phyloP scores from a whole-genome alignment of 2,329 filamentous ascomycete genomes.

The Orbilia ellipsospora region DNA sequence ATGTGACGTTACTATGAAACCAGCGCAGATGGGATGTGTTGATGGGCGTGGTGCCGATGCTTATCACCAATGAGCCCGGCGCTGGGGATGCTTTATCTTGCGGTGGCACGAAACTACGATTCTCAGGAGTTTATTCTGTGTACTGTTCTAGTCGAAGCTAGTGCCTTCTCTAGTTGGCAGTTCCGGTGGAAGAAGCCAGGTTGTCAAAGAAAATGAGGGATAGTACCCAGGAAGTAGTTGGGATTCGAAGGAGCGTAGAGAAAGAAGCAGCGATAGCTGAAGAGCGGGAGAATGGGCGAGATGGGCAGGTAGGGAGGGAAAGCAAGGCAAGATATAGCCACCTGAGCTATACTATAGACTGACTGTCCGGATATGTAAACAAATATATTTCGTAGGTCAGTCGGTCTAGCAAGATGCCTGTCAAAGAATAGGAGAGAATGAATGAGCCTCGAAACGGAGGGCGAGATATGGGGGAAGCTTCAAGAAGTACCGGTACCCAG shows the following conservation, averaged over 20 bases:
- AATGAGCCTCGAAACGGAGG: conserved; percentile 38
- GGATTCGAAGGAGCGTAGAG: conserved; percentile 10
- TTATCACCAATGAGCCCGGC: neutral
- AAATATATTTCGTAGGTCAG: conserved; percentile 7
- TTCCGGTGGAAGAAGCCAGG: conserved; percentile 28
- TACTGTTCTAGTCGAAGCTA: neutral
- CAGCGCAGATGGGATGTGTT: conserved; percentile 1
- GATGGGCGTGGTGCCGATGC: neutral
- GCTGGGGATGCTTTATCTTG: neutral
- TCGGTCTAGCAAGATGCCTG: neutral
- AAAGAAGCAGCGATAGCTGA: neutral
- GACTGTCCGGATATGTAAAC: conserved; percentile 21
- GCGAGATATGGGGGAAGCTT: conserved; percentile 22
- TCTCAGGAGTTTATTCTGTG: neutral
- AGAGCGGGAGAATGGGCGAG: neutral
- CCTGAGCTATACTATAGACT: neutral
- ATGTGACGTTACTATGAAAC: neutral
- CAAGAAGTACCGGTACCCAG: conserved; percentile 22
- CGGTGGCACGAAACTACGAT: too few species aligned
- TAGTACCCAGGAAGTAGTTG: neutral
- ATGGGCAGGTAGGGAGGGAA: conserved; percentile 15
- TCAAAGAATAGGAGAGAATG: conserved; percentile 27
- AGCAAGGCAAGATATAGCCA: conserved; percentile 12
- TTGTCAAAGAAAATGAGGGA: conserved; percentile 28
- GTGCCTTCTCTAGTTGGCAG: neutral